A percentile compares a stretch with the other conserved stretches of the same genome.
These are phyloP conservation scores for Dothideomycetes sp. DNA, from an alignment of 2,329 filamentous ascomycete species.

Conservation along the genomic window DNA sequence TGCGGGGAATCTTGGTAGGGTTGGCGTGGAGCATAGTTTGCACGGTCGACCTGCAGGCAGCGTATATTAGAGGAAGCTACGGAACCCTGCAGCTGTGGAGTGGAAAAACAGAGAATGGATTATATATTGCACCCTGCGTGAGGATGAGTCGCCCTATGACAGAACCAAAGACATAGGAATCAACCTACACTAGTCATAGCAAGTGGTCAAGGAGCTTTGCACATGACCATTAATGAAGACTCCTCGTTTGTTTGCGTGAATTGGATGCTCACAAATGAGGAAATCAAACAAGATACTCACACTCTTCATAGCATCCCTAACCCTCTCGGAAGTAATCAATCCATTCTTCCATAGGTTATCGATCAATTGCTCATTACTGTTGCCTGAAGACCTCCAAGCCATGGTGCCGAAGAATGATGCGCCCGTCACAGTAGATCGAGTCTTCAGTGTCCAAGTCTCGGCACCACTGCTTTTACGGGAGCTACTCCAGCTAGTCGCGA, in stretches of 20 bases:
- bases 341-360: conserved; percentile 62
- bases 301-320: conserved; percentile 69
- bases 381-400: conserved; percentile 82
- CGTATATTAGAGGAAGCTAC: too few relatives aligned
- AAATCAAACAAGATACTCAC: conserved; percentile 41
- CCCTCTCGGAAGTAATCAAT: conserved; percentile 60
- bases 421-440: too few relatives aligned
- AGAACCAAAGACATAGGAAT: background rate
- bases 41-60: conserved; percentile 63
- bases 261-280: too few relatives aligned
- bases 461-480: background rate
- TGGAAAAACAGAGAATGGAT: too few relatives aligned
- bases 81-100: too few relatives aligned
- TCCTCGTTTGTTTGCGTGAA: too few relatives aligned
- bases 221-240: too few relatives aligned
- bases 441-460: background rate
- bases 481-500: too few relatives aligned
- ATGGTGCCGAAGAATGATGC: too few relatives aligned
- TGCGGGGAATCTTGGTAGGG: conserved; percentile 69
- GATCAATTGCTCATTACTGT: conserved; percentile 62
- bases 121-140: too few relatives aligned
- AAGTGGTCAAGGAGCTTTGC: background rate
- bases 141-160: too few relatives aligned
- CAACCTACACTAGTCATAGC: too few relatives aligned
- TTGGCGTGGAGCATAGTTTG: conserved; percentile 60